Base-by-base conservation (phyloP, 1,139 yeast genomes). In the Yamadazyma kanchanaburiensis region DNA sequence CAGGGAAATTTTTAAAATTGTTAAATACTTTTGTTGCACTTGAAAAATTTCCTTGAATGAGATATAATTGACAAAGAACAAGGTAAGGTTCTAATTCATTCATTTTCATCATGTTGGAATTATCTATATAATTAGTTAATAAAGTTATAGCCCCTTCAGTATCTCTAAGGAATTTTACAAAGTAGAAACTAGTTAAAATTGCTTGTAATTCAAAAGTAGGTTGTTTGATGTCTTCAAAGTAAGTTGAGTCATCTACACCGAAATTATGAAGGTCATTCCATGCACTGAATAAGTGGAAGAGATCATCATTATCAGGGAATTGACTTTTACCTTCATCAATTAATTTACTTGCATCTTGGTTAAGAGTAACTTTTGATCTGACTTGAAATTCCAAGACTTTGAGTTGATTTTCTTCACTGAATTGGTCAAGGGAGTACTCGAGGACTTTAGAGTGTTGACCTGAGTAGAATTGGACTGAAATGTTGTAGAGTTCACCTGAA, bases 391-490 rank as follows among this genome's bases (percentile, higher is more conserved):
- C 71, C 38, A 63, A 48, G 6, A 63, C 74, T 36, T 62, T 63
- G 28, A 63, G 42, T 39, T 62, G 69, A 32, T 51, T 51, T 28
- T 63, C 69, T 3, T 40, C 44, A 3, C 68, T 55, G 42, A 66
- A 68, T 38, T 51, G 62, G 15, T 55, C 61, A 26, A 59, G 42
- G 6, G 53, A 34, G 37, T 64, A 56, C 4, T 51, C 47, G 26
- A 45, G 45, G 5, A 70, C 74, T 39, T 60, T 58, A 25, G 51
- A 50, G 46, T 64, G 64, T 43, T 70, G 77, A 38, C 64, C 59
- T 22, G 75, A 65, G 46, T 58, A 69, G 49, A 70, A 70, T 42
- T 70, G 73, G 49, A 63, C 67, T 37, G 69, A 55, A 24, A 70
- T 55, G 28, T 61, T 61, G 49, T 59, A 68, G 21, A 68, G 50